Conservation (phyloP, 208 protist genomes). For the Phytomonas francai region DNA sequence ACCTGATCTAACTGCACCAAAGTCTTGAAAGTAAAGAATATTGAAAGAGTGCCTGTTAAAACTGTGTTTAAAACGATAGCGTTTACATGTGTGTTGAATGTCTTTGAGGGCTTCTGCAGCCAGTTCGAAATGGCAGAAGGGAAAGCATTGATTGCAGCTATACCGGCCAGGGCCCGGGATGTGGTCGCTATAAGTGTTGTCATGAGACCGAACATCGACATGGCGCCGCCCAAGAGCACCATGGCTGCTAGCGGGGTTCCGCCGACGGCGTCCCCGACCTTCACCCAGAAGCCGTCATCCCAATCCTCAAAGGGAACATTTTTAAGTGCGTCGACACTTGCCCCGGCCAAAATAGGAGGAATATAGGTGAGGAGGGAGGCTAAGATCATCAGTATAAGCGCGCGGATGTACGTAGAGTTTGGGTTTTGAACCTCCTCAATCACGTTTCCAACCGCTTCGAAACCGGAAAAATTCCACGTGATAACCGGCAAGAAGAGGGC, state of each 20-base stretch:
- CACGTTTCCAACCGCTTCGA: constrained; percentile 85
- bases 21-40: constrained; percentile 67
- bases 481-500: constrained; percentile 79
- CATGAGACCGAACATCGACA: constrained; percentile 82
- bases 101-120: constrained; percentile 45
- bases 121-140: constrained; percentile 57
- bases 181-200: constrained; percentile 80
- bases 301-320: constrained; percentile 61
- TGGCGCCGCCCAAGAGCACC: constrained; percentile 73
- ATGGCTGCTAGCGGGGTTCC: constrained; percentile 57
- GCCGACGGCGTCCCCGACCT: constrained; percentile 77
- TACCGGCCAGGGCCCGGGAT: constrained; percentile 76
- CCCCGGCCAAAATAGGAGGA: constrained; percentile 75
- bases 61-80: constrained; percentile 74
- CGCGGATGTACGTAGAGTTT: constrained; percentile 74
- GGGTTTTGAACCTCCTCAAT: constrained; percentile 86
- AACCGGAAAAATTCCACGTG: constrained; percentile 89
- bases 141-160: constrained; percentile 82
- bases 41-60: constrained; percentile 64
- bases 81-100: constrained; percentile 59
- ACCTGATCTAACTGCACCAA: constrained; percentile 82
- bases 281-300: constrained; percentile 85
- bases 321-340: constrained; percentile 44
- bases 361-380: constrained; percentile 75
- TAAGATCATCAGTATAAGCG: constrained; percentile 76